Conservation (phyloP, 805 yeast genomes). For the Yamadazyma endophytica region DNA sequence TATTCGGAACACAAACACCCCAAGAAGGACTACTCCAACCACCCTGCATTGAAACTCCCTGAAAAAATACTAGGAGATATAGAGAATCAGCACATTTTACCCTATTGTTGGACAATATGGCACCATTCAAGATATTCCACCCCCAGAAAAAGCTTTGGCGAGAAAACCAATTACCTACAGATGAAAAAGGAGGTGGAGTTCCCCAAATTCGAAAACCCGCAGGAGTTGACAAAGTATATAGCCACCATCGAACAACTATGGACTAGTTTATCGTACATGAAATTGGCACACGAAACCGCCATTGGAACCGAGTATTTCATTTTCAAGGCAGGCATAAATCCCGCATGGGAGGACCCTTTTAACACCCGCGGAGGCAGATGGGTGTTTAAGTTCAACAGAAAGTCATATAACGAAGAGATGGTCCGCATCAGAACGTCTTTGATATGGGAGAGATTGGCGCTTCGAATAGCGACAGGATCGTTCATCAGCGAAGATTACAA, state of each 20-base stretch:
- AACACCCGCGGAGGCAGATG: conserved; percentile 62
- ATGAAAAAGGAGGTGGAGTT: conserved; percentile 43
- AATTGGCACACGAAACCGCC: conserved; percentile 33
- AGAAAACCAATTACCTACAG: conserved; percentile 31
- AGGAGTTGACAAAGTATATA: conserved; percentile 20
- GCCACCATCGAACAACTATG: conserved; percentile 53
- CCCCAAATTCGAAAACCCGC: conserved; percentile 17
- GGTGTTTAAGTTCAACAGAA: conserved; percentile 49
- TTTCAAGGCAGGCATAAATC: conserved; percentile 57
- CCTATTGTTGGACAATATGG: conserved; percentile 50
- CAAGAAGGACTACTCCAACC: conserved; percentile 8
- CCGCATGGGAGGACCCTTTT: conserved; percentile 66
- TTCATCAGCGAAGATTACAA: conserved; percentile 38
- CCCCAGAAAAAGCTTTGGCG: conserved; percentile 14
- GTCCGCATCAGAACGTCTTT: conserved; percentile 34
- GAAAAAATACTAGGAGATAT: conserved; percentile 23
- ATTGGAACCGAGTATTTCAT: conserved; percentile 51
- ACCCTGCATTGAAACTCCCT: conserved; percentile 32
- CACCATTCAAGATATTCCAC: conserved; percentile 35
- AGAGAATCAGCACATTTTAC: conserved; percentile 33
- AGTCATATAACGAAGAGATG: conserved; percentile 17
- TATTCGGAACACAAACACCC: conserved; percentile 6
- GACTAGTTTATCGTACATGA: conserved; percentile 38
- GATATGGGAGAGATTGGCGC: conserved; percentile 54
- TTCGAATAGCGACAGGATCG: conserved; percentile 49